Percentiles rank a stretch among this genome's conserved stretches.
Conservation (phyloP, 345 rosid species). For the Hirschfeldia incana region DNA sequence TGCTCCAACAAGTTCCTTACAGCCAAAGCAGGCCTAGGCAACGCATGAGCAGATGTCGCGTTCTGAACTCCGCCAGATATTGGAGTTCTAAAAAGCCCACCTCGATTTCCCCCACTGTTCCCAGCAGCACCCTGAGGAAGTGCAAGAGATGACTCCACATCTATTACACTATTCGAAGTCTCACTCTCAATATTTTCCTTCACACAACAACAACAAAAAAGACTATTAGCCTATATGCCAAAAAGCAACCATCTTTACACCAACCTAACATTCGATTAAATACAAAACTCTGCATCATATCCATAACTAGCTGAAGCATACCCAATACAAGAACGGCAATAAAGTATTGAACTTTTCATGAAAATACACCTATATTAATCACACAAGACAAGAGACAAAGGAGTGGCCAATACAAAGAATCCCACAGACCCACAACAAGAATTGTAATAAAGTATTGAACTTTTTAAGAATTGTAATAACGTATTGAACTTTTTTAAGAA, state of each 20-base stretch:
- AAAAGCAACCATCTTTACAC: conserved; percentile 28
- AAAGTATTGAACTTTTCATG: not conserved
- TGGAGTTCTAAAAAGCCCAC: conserved; percentile 95
- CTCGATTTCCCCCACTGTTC: conserved; percentile 60
- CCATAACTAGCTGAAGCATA: not conserved
- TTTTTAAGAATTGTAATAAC: not conserved
- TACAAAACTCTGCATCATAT: conserved; percentile 5
- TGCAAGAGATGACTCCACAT: conserved; percentile 52
- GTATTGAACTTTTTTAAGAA: not conserved
- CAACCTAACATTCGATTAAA: not conserved
- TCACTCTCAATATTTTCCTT: conserved; percentile 53
- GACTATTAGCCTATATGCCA: conserved; percentile 32
- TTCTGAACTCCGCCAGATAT: conserved; percentile 99
- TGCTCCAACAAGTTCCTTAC: conserved; percentile 97
- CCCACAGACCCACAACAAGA: not conserved
- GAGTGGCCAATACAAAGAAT: not conserved
- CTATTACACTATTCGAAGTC: conserved; percentile 25
- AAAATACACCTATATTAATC: not conserved
- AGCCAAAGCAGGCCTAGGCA: conserved; percentile 90
- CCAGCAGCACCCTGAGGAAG: conserved; percentile 48
- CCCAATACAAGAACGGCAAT: not conserved
- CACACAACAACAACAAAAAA: conserved; percentile 39
- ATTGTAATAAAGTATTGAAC: not conserved
- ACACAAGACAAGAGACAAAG: conserved; percentile 27
- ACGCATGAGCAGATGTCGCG: conserved; percentile 95